Evolutionary conservation across 768 basidiomycete species (phyloP).

Genomic region (Hypholoma sublateritium): DNA sequence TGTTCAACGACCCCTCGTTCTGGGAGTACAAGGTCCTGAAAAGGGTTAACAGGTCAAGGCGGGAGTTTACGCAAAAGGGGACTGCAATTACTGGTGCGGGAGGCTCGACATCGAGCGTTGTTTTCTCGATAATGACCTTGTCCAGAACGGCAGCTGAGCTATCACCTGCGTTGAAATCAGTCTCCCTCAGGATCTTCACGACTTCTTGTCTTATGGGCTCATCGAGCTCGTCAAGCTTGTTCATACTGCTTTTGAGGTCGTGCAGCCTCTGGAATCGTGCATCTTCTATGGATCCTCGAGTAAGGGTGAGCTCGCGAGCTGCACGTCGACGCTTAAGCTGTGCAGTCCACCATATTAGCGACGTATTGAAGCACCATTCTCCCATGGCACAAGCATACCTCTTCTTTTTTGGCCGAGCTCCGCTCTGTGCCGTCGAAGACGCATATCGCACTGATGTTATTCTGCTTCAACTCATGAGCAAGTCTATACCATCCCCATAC

Average conservation of each 20-base stretch:
- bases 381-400: constrained; percentile 40
- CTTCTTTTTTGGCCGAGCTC: constrained; percentile 63
- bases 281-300: constrained; percentile 58
- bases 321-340: constrained; percentile 59
- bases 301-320: constrained; percentile 43
- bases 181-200: constrained; percentile 6
- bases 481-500: constrained; percentile 79
- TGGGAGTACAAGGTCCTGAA: too few relatives aligned
- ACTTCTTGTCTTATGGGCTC: constrained; percentile 8
- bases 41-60: too few relatives aligned
- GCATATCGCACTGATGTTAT: constrained; percentile 62
- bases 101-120: not conserved
- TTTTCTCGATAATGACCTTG: not conserved
- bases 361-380: too few relatives aligned
- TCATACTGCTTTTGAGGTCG: constrained; percentile 38
- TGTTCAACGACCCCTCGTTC: too few relatives aligned
- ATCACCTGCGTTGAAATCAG: not conserved
- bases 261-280: constrained; percentile 56
- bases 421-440: constrained; percentile 80
- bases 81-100: not conserved
- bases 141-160: not conserved
- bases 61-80: not conserved
- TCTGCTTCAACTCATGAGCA: constrained; percentile 57
- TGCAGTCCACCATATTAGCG: not conserved
- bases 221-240: constrained; percentile 35